Evolutionary conservation across 257 asterid genomes (phyloP).

Genomic region (Rhazya stricta): DNA sequence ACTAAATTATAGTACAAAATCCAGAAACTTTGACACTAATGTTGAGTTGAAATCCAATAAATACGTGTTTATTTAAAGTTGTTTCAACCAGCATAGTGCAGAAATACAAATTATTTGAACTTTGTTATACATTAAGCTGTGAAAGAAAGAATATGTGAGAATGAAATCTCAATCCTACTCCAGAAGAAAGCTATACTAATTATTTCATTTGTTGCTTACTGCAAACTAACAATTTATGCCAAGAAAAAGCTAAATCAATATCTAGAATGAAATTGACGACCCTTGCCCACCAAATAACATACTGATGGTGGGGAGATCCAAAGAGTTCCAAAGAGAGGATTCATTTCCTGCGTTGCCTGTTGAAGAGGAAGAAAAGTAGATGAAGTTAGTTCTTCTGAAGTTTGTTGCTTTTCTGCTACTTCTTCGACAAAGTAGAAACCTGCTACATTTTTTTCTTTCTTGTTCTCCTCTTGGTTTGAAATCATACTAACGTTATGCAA

Average conservation of each 20-base stretch:
- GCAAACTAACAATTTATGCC: not conserved
- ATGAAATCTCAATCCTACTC: not conserved
- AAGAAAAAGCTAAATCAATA: not conserved
- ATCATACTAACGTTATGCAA: not conserved
- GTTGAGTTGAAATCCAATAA: not conserved
- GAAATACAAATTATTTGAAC: not conserved
- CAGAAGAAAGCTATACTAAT: not conserved
- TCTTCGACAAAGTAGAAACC: not conserved
- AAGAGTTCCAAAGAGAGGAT: not conserved
- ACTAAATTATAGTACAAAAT: not conserved
- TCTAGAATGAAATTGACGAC: not conserved
- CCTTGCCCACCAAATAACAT: not conserved
- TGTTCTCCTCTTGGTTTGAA: slow-evolving; percentile 1
- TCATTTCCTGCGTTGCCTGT: not conserved
- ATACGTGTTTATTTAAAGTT: not conserved
- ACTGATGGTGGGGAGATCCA: slow-evolving; percentile 2
- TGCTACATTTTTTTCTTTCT: not conserved
- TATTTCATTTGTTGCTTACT: not conserved
- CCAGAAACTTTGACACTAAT: not conserved
- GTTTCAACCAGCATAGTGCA: not conserved
- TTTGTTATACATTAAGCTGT: not conserved
- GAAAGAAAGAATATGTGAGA: not conserved
- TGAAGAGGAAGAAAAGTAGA: not conserved
- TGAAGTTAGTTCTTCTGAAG: not conserved
- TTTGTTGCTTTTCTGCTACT: not conserved